phyloP scores from a whole-genome alignment of 2,329 filamentous ascomycete species.

The Fusarium sp. region DNA sequence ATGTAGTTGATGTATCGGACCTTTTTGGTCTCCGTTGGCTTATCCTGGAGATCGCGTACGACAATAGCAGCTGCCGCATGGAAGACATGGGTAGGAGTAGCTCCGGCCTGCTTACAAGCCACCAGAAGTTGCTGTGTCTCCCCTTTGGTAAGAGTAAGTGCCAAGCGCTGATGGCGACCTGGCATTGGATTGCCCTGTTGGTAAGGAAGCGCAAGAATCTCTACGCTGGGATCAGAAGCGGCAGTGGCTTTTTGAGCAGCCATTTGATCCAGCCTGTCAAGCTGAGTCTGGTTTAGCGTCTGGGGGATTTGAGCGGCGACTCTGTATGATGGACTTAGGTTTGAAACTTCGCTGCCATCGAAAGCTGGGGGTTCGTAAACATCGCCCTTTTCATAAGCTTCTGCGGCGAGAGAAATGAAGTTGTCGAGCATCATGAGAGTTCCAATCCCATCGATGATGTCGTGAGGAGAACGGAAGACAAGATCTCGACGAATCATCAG shows the following conservation, averaged over 20 bases:
- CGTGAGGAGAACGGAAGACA: slow-evolving; percentile 54
- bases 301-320: not conserved
- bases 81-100: slow-evolving; percentile 50
- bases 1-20: slow-evolving; percentile 51
- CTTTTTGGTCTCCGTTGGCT: not conserved
- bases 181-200: slow-evolving; percentile 27
- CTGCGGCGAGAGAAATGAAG: slow-evolving; percentile 42
- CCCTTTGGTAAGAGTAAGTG: slow-evolving; percentile 26
- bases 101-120: slow-evolving; percentile 32
- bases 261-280: not conserved
- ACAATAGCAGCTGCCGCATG: slow-evolving; percentile 51
- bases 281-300: accelerated
- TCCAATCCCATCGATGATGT: slow-evolving; percentile 57
- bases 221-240: not conserved
- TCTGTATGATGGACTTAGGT: slow-evolving; percentile 26
- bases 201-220: slow-evolving; percentile 39
- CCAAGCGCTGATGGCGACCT: slow-evolving; percentile 44
- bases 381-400: slow-evolving; percentile 36
- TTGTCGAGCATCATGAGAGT: slow-evolving; percentile 52
- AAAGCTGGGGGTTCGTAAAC: slow-evolving; percentile 25
- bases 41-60: slow-evolving; percentile 45
- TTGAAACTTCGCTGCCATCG: slow-evolving; percentile 36
- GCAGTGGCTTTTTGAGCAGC: slow-evolving; percentile 8
- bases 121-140: slow-evolving; percentile 37
- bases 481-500: slow-evolving; percentile 45